Evolutionary conservation across 192 early-diverging fungal genomes (phyloP).

Genomic region (Pilaira anomala): DNA sequence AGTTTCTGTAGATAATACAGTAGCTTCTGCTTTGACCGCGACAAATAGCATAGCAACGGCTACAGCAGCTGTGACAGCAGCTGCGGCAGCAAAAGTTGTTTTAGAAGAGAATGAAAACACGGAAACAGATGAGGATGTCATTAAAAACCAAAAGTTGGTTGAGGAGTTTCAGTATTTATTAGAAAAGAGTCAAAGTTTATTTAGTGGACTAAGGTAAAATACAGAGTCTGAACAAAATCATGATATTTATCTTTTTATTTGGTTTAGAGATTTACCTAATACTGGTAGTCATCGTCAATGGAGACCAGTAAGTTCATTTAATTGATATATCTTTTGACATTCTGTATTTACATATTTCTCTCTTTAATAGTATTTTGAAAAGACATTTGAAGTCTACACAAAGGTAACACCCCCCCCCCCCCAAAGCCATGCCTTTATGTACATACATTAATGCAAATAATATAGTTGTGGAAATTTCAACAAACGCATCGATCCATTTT

Average conservation of each 20-base stretch:
- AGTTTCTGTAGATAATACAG: too few species aligned
- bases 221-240: background rate
- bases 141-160: slow-evolving; percentile 51
- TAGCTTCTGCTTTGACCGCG: too few species aligned
- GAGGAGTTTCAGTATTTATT: slow-evolving; percentile 93
- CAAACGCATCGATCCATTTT: slow-evolving; percentile 80
- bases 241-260: background rate
- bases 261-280: slow-evolving; percentile 74
- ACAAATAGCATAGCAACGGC: background rate
- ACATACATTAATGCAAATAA: background rate
- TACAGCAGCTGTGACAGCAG: background rate
- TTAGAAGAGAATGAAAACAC: background rate
- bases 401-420: slow-evolving; percentile 40
- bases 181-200: slow-evolving; percentile 96
- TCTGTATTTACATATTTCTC: background rate
- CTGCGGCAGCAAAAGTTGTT: background rate
- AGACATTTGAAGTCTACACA: slow-evolving; percentile 97
- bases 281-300: slow-evolving; percentile 74
- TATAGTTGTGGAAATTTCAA: slow-evolving; percentile 91
- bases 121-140: slow-evolving; percentile 23
- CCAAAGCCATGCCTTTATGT: background rate
- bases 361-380: slow-evolving; percentile 75
- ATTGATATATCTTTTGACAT: too few species aligned
- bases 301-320: slow-evolving; percentile 40
- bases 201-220: slow-evolving; percentile 82